A percentile compares a stretch with the other conserved stretches of the same genome.
These are phyloP conservation scores for Hygrophoropsis aurantiaca DNA, from an alignment of 768 basidiomycete genomes.

Conservation along the genomic window DNA sequence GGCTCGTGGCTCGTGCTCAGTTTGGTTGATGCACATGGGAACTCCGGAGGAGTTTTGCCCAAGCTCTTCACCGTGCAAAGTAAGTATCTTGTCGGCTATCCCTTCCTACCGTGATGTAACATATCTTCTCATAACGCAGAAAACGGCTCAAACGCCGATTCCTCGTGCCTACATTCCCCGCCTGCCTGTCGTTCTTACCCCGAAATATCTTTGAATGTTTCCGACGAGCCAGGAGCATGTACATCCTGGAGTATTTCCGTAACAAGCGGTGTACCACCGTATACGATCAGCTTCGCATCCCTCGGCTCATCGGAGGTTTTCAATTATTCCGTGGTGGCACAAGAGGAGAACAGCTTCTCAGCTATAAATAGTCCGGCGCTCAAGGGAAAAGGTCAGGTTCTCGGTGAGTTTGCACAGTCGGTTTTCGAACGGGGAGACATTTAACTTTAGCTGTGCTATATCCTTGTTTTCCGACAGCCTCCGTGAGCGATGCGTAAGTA, in stretches of 20 bases:
- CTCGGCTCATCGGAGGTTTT: slow-evolving; percentile 38
- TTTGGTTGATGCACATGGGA: slow-evolving; percentile 44
- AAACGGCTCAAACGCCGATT: too few species aligned
- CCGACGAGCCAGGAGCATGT: slow-evolving; percentile 36
- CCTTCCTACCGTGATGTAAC: too few species aligned
- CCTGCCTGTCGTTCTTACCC: not conserved
- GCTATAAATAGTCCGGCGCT: slow-evolving; percentile 44
- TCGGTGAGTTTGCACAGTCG: slow-evolving; percentile 36
- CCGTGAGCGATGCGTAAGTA: slow-evolving; percentile 45
- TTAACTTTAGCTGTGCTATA: not conserved
- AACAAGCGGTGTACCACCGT: slow-evolving; percentile 44
- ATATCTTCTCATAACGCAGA: too few species aligned
- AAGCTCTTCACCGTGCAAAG: slow-evolving; percentile 35
- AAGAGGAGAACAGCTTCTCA: slow-evolving; percentile 36
- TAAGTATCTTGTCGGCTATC: slow-evolving; percentile 19
- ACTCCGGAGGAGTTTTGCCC: slow-evolving; percentile 40
- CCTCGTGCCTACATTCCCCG: not conserved
- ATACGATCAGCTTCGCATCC: slow-evolving; percentile 40
- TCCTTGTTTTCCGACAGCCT: slow-evolving; percentile 25
- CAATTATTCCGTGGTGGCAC: slow-evolving; percentile 38
- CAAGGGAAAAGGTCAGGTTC: slow-evolving; percentile 5
- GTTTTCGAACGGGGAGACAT: not conserved
- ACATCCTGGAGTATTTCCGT: slow-evolving; percentile 47
- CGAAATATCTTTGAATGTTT: slow-evolving; percentile 1
- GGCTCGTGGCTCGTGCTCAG: slow-evolving; percentile 43